These are phyloP conservation scores for Suillus subalutaceus DNA, from an alignment of 768 basidiomycete genomes.

Conservation along the genomic window DNA sequence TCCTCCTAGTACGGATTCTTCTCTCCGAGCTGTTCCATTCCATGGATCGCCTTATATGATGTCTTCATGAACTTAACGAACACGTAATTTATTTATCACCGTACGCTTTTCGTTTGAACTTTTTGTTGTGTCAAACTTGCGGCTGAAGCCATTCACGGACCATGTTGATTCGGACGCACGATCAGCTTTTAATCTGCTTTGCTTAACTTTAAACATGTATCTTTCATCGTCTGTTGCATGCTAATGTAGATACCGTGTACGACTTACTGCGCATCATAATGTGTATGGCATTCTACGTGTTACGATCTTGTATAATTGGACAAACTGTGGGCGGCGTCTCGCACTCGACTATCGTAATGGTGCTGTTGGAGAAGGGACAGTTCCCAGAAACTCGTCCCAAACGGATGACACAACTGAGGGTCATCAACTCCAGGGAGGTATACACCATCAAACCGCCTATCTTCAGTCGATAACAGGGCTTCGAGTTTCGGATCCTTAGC, in stretches of 20 bases:
- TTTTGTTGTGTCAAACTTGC: slow-evolving; percentile 9
- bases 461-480: slow-evolving; percentile 84
- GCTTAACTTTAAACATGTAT: slow-evolving; percentile 24
- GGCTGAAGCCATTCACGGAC: slow-evolving; percentile 8
- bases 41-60: slow-evolving; percentile 35
- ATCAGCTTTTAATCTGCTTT: slow-evolving; percentile 25
- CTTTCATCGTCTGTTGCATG: slow-evolving; percentile 19
- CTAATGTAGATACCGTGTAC: slow-evolving; percentile 38
- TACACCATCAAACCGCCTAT: slow-evolving; percentile 80
- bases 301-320: slow-evolving; percentile 46
- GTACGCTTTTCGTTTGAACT: slow-evolving; percentile 6
- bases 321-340: slow-evolving; percentile 65
- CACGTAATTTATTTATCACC: slow-evolving; percentile 22
- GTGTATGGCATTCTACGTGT: slow-evolving; percentile 26
- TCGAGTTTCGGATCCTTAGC: slow-evolving; percentile 81
- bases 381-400: slow-evolving; percentile 89
- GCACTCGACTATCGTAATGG: slow-evolving; percentile 70
- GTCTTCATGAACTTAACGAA: slow-evolving; percentile 37
- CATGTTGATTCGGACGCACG: slow-evolving; percentile 11
- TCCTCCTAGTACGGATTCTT: slow-evolving; percentile 35
- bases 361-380: slow-evolving; percentile 60
- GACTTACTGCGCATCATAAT: slow-evolving; percentile 31
- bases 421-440: slow-evolving; percentile 89
- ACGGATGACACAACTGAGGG: slow-evolving; percentile 80
- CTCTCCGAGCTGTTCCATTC: slow-evolving; percentile 24